phyloP scores from a whole-genome alignment of 2,329 filamentous ascomycete species.

The Colletotrichum graminicola region DNA sequence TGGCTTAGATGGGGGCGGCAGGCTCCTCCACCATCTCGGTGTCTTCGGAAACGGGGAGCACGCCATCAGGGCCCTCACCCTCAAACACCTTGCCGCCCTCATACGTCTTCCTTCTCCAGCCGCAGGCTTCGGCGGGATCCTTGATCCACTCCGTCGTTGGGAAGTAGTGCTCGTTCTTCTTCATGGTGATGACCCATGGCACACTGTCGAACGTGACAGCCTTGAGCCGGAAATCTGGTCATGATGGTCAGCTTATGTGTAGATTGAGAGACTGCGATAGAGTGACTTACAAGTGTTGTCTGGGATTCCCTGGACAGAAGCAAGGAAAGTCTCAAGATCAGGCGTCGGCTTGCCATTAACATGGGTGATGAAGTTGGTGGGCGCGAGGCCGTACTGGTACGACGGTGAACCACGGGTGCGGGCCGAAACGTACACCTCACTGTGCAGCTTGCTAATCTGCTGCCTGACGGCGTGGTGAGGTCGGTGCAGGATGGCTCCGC shows the following conservation, averaged over 20 bases:
- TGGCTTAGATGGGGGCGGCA: conserved; percentile 10
- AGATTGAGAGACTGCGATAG: neutral
- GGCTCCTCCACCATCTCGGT: conserved; percentile 56
- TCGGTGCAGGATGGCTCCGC: conserved; percentile 90
- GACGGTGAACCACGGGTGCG: conserved; percentile 85
- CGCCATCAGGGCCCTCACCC: conserved; percentile 67
- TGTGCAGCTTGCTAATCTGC: conserved; percentile 96
- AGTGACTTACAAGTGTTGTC: conserved; percentile 85
- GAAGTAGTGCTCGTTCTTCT: conserved; percentile 99
- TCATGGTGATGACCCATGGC: conserved; percentile 99
- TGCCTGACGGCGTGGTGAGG: conserved; percentile 97
- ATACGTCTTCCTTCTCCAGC: conserved; percentile 74
- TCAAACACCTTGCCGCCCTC: conserved; percentile 65
- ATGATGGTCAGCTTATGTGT: conserved; percentile 39
- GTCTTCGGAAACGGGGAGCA: conserved; percentile 56
- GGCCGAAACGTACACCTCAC: conserved; percentile 94
- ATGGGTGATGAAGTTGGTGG: conserved; percentile 97
- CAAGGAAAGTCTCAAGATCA: conserved; percentile 83
- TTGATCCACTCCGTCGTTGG: conserved; percentile 79
- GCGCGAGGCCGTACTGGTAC: conserved; percentile 91
- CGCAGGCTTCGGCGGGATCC: conserved; percentile 68
- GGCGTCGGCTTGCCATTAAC: conserved; percentile 91
- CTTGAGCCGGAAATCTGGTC: conserved; percentile 87
- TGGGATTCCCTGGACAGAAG: conserved; percentile 85
- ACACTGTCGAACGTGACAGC: conserved; percentile 99